phyloP scores from a whole-genome alignment of 179 eudicot species.

The Spinacia oleracea region DNA sequence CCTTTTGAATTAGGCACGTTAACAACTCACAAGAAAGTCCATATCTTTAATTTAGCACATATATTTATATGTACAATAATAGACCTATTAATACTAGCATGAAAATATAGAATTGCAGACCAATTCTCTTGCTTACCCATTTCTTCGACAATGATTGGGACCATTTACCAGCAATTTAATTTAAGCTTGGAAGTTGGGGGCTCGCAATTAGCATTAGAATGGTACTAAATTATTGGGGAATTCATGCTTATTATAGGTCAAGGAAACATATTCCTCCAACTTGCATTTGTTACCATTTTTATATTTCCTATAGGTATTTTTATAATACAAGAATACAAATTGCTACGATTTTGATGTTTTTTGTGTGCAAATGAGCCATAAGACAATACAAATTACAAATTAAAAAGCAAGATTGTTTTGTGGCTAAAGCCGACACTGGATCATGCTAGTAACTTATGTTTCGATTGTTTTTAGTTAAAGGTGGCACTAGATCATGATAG shows the following conservation, averaged over 20 bases:
- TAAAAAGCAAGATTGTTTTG: too few species aligned
- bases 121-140: background rate
- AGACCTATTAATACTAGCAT: too few species aligned
- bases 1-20: slow-evolving; percentile 6
- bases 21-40: slow-evolving; percentile 3
- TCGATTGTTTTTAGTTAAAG: background rate
- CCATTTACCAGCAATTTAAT: background rate
- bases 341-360: background rate
- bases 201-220: background rate
- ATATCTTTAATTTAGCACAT: background rate
- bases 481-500: background rate
- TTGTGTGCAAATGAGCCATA: too few species aligned
- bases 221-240: background rate
- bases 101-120: background rate
- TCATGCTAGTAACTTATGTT: too few species aligned
- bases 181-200: background rate
- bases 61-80: too few species aligned
- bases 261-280: background rate
- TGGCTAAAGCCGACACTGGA: too few species aligned
- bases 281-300: background rate
- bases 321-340: background rate
- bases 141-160: background rate
- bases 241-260: background rate
- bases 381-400: too few species aligned
- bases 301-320: background rate